Evolutionary conservation across 495 filamentous ascomycete genomes (phyloP), one percentile per base, ranked within the genome.

Genomic region (Amniculicola lignicola): DNA sequence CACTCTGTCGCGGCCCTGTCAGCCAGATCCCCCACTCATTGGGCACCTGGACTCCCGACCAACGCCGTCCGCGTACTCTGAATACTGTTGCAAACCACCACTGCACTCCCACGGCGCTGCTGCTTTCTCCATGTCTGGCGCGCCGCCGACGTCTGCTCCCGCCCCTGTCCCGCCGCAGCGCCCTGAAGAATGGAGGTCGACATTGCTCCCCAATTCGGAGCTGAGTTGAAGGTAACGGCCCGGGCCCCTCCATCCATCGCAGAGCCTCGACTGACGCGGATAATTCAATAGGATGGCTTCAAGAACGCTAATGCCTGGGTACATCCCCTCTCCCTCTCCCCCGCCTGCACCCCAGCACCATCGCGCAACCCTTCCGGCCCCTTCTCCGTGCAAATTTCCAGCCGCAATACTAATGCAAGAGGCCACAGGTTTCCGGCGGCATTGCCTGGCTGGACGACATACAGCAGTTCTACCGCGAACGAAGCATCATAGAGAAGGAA

Each of bases 361-460:
- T 19, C 14, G 24, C 25, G 57, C 45, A 14, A 47, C 28, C 4
- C 9, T 44, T 54, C 44, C 59, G 44, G 9, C n/a, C 24, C 6
- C n/a, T 43, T 40, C 15, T 27, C 27, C 37, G 11, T 16, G 5
- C 21, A 12, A 19, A 3, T 14, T 11, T 24, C 14, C 56, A 12
- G 22, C 31, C 28, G 28, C 33, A 59, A 63, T 50, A 57, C 67
- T 66, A 65, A 72, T 69, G n/a, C 15, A 15, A 23, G 41, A 14
- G 67, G 57, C 69, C 42, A 57, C 65, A 82, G 81, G 88, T 95
- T 35, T 78, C 82, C 49, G 84, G 86, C 66, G 90, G 91, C 52
- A 94, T 97, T 66, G 74, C 82, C 43, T 97, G 90, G 90, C 83
- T 99, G 41, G 93, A 96, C 63, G 93, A 99, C 65, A 88, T 96